These are phyloP conservation scores for Candida mesenterica DNA, from an alignment of 1,139 yeast genomes.

Conservation along the genomic window DNA sequence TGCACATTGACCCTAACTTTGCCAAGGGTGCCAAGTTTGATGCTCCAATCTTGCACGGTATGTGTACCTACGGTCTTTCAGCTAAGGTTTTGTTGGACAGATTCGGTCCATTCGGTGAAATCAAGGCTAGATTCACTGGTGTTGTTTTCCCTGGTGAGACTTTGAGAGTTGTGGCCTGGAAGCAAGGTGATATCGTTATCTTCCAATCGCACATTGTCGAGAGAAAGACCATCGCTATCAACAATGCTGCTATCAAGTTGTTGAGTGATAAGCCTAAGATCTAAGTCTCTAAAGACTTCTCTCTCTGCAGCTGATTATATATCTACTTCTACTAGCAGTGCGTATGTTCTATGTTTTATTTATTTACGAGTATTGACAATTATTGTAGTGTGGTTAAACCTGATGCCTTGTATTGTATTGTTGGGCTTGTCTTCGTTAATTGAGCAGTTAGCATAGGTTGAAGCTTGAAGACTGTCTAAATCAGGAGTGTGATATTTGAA, in stretches of 20 bases:
- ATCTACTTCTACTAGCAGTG: too few species aligned
- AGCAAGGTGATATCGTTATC: conserved; percentile 60
- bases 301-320: too few species aligned
- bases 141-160: conserved; percentile 98
- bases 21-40: conserved; percentile 89
- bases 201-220: conserved; percentile 86
- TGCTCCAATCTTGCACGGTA: conserved; percentile 88
- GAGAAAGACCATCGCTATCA: conserved; percentile 75
- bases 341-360: conserved; percentile 3
- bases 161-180: conserved; percentile 82
- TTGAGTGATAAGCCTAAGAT: conserved; percentile 42
- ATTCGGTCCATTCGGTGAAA: conserved; percentile 79
- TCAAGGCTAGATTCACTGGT: conserved; percentile 89
- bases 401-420: too few species aligned
- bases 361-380: conserved; percentile 2
- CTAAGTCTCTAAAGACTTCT: conserved; percentile 19
- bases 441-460: too few species aligned
- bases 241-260: conserved; percentile 85
- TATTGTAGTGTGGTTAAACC: too few species aligned
- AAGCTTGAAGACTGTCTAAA: too few species aligned
- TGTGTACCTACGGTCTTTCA: conserved; percentile 82
- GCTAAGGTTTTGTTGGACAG: conserved; percentile 75
- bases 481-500: too few species aligned
- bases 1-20: conserved; percentile 89
- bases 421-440: too few species aligned